Percentiles rank a stretch among this genome's conserved stretches.
Evolutionary conservation across 768 basidiomycete species (phyloP).

Genomic region (Lactarius tabidus): DNA sequence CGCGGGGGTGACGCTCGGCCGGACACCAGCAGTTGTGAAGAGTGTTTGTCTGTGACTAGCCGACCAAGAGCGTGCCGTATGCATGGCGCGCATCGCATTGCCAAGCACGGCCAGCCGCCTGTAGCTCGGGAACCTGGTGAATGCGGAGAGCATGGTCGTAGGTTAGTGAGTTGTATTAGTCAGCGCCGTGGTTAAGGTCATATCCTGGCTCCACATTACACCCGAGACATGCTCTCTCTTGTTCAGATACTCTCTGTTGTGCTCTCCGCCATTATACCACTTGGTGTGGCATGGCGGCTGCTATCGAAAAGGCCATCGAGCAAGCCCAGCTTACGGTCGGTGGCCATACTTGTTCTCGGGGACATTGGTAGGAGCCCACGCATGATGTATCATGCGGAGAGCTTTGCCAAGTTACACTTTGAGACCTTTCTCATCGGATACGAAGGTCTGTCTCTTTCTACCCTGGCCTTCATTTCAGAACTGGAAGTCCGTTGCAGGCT

Average conservation of each 20-base stretch:
- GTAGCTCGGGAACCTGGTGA: not conserved
- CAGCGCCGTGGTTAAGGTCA: not conserved
- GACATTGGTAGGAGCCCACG: constrained; percentile 94
- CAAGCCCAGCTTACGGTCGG: constrained; percentile 50
- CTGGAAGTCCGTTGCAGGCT: constrained; percentile 45
- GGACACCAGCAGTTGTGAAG: constrained; percentile 10
- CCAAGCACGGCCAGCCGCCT: not conserved
- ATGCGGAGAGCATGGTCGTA: constrained; percentile 9
- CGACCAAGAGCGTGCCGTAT: constrained; percentile 3
- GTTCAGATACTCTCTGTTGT: constrained; percentile 7
- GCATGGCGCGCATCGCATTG: constrained; percentile 2
- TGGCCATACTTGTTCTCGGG: constrained; percentile 89
- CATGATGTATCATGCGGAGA: constrained; percentile 99
- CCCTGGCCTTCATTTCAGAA: not conserved
- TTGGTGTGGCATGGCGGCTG: constrained; percentile 8
- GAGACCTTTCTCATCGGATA: constrained; percentile 83
- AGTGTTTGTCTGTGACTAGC: constrained; percentile 14
- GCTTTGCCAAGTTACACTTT: constrained; percentile 78
- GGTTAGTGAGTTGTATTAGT: constrained; percentile 1
- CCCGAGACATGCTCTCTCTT: not conserved
- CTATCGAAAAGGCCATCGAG: not conserved
- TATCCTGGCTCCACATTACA: not conserved
- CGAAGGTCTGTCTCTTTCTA: constrained; percentile 48
- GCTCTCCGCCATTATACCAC: not conserved
- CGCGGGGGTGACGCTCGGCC: constrained; percentile 9